phyloP scores from a whole-genome alignment of 2,329 filamentous ascomycete genomes.

The Trichoderma sp. region DNA sequence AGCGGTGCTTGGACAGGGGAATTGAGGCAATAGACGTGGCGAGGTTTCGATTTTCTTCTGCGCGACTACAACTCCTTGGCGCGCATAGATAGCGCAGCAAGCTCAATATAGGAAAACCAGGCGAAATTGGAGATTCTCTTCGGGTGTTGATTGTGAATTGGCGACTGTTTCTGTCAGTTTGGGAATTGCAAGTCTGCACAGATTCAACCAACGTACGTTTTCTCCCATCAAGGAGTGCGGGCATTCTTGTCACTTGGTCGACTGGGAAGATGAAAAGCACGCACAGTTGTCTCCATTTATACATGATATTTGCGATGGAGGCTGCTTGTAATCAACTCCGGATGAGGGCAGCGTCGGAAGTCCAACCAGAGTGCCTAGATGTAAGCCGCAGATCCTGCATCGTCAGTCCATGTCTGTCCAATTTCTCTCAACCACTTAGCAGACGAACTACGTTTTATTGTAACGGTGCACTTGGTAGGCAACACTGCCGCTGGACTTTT shows the following conservation, averaged over 20 bases:
- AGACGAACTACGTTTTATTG: not conserved
- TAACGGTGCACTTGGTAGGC: not conserved
- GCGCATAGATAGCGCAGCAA: constrained; percentile 14
- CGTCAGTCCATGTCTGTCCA: too few relatives aligned
- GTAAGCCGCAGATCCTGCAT: too few relatives aligned
- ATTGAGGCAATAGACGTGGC: constrained; percentile 21
- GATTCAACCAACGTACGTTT: not conserved
- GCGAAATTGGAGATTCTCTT: not conserved
- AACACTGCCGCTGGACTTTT: not conserved
- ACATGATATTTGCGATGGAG: not conserved
- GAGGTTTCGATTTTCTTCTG: not conserved
- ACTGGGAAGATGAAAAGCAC: not conserved
- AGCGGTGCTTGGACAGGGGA: constrained; percentile 46
- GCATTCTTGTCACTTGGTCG: not conserved
- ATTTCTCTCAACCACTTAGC: too few relatives aligned
- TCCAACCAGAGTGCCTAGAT: too few relatives aligned
- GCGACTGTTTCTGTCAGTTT: not conserved
- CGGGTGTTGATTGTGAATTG: not conserved
- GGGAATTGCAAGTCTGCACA: not conserved
- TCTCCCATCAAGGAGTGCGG: not conserved
- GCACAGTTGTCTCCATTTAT: not conserved
- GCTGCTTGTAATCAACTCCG: too few relatives aligned
- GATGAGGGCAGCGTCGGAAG: too few relatives aligned
- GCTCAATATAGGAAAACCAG: constrained; percentile 6
- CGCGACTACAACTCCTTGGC: not conserved